These are phyloP conservation scores for Hanseniaspora lachancei DNA, from an alignment of 805 yeast species.

Conservation along the genomic window DNA sequence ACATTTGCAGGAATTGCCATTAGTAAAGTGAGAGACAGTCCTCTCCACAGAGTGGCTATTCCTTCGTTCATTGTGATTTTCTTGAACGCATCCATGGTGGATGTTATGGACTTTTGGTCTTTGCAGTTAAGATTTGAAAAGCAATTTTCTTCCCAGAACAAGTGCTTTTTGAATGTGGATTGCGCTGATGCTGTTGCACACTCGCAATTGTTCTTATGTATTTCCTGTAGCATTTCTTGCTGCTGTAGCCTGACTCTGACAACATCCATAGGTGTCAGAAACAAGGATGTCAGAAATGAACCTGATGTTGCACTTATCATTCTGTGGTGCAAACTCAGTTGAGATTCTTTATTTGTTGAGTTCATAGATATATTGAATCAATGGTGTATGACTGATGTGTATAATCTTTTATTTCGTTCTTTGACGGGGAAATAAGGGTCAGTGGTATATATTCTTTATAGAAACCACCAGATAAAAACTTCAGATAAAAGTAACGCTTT, in stretches of 20 bases:
- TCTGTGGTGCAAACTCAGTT: constrained; percentile 38
- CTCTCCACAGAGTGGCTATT: constrained; percentile 67
- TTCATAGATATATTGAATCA: neutral
- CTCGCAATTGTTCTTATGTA: constrained; percentile 27
- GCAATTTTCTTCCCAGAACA: constrained; percentile 27
- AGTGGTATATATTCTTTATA: too few relatives aligned
- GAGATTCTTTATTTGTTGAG: neutral
- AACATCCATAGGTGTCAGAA: constrained; percentile 73
- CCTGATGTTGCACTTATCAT: constrained; percentile 74
- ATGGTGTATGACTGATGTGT: neutral
- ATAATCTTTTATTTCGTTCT: neutral
- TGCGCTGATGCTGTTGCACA: constrained; percentile 18
- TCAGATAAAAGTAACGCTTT: too few relatives aligned
- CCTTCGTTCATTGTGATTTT: constrained; percentile 68
- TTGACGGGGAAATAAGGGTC: too few relatives aligned
- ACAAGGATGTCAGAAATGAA: constrained; percentile 55
- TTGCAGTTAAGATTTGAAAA: constrained; percentile 25
- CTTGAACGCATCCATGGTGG: constrained; percentile 61
- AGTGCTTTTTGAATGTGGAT: constrained; percentile 8
- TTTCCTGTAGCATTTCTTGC: constrained; percentile 42
- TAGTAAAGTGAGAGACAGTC: constrained; percentile 62
- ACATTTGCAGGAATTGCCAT: constrained; percentile 92
- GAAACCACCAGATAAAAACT: too few relatives aligned
- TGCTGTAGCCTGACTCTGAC: constrained; percentile 66
- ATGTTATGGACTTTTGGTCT: constrained; percentile 28